Evolutionary conservation across 192 early-diverging fungal species (phyloP), one percentile per base, ranked within the genome.

Genomic region (Backusella psychrophila): DNA sequence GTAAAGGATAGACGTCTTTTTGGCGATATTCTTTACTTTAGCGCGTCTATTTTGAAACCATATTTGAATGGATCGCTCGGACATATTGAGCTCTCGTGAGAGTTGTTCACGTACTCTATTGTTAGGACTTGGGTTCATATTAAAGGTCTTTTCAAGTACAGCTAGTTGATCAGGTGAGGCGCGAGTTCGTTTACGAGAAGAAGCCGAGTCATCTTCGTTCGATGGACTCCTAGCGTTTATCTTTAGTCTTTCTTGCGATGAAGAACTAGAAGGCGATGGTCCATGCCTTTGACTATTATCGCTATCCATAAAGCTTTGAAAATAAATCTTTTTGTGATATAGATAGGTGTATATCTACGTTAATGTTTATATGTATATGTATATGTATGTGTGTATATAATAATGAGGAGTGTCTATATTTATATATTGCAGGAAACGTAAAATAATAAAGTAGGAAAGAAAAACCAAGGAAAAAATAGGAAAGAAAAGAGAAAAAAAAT

Each of bases 41-140:
- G 93, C 93, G 17, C 93, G 82, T 69, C 91, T 80, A 83, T 95
- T 95, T 76, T 95, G 93, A 79, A 95, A 95, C 93, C 93, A 95
- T 38, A 95, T 93, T 74, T 95, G 93, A 72, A 95, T 90, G 86
- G 91, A 87, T 35, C 93, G 87, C 66, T 88, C 84, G 4, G 89
- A 86, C 91, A 95, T 92, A 59, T 88, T 87, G n/a, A 94, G 82
- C 42, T 87, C 81, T 74, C 89, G 86, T 35, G 90, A 91, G 9
- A 95, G 79, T n/a, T 86, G 85, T 63, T 91, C 88, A 19, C 93
- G 87, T 21, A 89, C 84, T 56, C 88, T 84, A 26, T 88, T 84
- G 74, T 88, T 89, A 53, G 93, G 93, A 42, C 89, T 91, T 26
- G 91, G 88, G 72, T 93, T 88, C 19, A 85, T 82, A 68, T 80